Base-by-base conservation (phyloP, 1,284 basidiomycete genomes). In the Austroboletus niveus region DNA sequence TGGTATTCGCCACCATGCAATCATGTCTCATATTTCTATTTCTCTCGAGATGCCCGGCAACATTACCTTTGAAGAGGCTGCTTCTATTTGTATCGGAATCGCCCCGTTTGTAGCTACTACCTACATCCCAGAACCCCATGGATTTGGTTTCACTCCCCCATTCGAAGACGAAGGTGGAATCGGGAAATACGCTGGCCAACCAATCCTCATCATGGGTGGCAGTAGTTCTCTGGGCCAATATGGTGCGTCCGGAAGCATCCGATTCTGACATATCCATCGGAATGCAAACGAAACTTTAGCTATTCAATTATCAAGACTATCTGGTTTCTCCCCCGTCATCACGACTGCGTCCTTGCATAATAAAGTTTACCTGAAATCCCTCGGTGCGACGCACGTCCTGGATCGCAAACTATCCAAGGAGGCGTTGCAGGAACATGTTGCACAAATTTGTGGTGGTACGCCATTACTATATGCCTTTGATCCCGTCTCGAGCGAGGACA, bases 361-460 rank as follows among this genome's bases (percentile, higher is more conserved):
- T 57, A 55, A 4, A 11, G 52, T 52, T 3, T 61, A 61, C 53
- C 63, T 76, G 51, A 71, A 71, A 46, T 66, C 66, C 2, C 64
- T 75, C 41, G 77, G 76, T 9, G 76, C 73, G 0, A 72, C 70
- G 2, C 69, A 72, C 30, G 58, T 71, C 51, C 58, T 76, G 58
- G 66, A 69, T 51, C 63, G 68, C 47, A 45, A 48, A 22, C 20
- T 48, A 3, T 4, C 51, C 20, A 27, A 47, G 11, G 14, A 27
- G 5, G 38, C 9, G 14, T n/a, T 50, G 22, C 42, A 42, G 9
- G 35, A 24, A 4, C n/a, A 8, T 15, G 36, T 38, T 17, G 10
- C 24, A 17, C 20, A 40, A 3, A 20, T 39, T 17, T 51, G 45
- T 6, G 27, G 12, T 5, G 38, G 12, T 6, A 36, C 17, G 8